Evolutionary conservation across 352 stramenopile genomes (phyloP), one percentile per base, ranked within the genome.

Genomic region (Phytophthora pini): DNA sequence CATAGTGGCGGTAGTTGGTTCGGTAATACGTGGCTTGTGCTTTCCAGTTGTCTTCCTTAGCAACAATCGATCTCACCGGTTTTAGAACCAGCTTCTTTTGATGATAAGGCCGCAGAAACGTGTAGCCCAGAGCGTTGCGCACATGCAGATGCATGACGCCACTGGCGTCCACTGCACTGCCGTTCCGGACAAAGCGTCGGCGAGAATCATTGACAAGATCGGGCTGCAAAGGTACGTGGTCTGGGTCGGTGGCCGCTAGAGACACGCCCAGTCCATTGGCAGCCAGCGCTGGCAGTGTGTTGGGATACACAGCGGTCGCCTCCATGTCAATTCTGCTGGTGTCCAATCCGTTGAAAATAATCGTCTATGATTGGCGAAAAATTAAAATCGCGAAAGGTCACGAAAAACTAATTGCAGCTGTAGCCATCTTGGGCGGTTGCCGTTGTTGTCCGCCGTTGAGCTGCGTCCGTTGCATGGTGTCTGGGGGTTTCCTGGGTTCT

Each of bases 61-160:
- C 26, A 6, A 11, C 17, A 4, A 34, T 45, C 5, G 29, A 45
- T 9, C 53, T 39, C 5, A 2, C 12, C 10, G 40, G 12, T 34
- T 38, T 11, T 3, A 32, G 17, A 8, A 31, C 17, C 53, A 88
- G 56, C 50, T 77, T 81, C 20, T 70, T 45, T 48, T 65, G 60
- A 27, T 86, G 79, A 56, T 82, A 66, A 5, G 79, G 67, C 24
- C 84, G 76, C 51, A 90, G 48, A 54, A 79, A 89, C 31, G 73
- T 56, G 38, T 90, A 87, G 34, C 77, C 82, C 6, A 64, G 47
- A 1, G 68, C 47, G 36, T 93, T 93, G 70, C 84, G 84, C 51
- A 87, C 70, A 44, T 73, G 74, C 56, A 85, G 53, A 41, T 73
- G 71, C 60, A 88, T 65, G 22, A 84, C 72, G 27, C 79, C 79